These are phyloP conservation scores for Zygoascus bituminiphila DNA, from an alignment of 805 yeast species.

Conservation along the genomic window DNA sequence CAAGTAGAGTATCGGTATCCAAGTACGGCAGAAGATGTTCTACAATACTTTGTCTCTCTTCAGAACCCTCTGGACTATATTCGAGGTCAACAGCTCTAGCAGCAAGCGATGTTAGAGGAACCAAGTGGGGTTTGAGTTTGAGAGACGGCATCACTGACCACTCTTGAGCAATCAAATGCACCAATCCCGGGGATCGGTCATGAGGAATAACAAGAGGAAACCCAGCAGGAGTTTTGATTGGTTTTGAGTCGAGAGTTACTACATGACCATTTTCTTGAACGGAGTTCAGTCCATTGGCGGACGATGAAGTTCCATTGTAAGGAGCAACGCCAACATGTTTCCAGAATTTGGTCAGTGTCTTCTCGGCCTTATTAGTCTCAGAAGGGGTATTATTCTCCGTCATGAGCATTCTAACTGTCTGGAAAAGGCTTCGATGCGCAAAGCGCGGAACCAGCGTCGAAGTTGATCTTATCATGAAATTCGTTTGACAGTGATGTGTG, in stretches of 20 bases:
- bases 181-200: constrained; percentile 44
- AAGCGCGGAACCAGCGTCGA: no score
- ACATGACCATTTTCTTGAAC: constrained; percentile 29
- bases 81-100: constrained; percentile 79
- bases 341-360: constrained; percentile 39
- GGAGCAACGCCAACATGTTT: constrained; percentile 14
- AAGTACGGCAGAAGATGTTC: constrained; percentile 65
- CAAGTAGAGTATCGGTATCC: constrained; percentile 89
- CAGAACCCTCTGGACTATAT: constrained; percentile 28
- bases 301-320: constrained; percentile 2
- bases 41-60: constrained; percentile 49
- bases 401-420: background rate
- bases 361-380: constrained; percentile 62
- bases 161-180: constrained; percentile 72
- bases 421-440: background rate
- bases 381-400: constrained; percentile 25
- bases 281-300: constrained; percentile 27
- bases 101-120: constrained; percentile 82
- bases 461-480: no score
- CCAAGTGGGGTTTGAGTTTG: constrained; percentile 62
- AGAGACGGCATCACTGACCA: constrained; percentile 67
- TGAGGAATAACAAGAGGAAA: constrained; percentile 56
- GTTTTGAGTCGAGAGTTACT: constrained; percentile 63
- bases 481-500: no score
- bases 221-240: constrained; percentile 81